Percentiles rank a stretch among this genome's conserved stretches.
Conservation (phyloP, 2,329 filamentous ascomycete species). For the Cladosporium sp. region DNA sequence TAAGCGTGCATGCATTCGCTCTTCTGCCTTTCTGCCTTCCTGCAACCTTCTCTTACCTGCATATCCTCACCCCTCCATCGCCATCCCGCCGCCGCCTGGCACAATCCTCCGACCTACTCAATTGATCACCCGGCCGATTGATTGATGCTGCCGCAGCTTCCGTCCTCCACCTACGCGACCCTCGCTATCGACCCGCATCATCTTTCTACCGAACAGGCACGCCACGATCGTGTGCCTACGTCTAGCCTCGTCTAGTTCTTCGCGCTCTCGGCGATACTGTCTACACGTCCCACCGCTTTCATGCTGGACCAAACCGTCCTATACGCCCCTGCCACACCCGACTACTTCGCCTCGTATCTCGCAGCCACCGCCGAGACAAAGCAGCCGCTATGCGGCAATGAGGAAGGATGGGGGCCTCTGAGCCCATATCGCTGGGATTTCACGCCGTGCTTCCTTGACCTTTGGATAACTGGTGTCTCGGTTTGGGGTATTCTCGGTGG, state of each 20-base stretch:
- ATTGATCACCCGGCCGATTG: background rate
- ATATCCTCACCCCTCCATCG: slow-evolving; percentile 4
- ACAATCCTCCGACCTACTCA: background rate
- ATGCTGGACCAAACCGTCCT: slow-evolving; percentile 22
- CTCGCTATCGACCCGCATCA: slow-evolving; percentile 12
- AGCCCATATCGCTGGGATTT: slow-evolving; percentile 88
- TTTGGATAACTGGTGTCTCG: slow-evolving; percentile 73
- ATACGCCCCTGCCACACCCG: slow-evolving; percentile 10
- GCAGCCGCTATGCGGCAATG: slow-evolving; percentile 82
- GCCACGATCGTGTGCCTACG: slow-evolving; percentile 2
- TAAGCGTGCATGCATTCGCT: background rate
- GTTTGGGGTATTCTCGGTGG: slow-evolving; percentile 81
- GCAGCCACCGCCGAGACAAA: slow-evolving; percentile 24
- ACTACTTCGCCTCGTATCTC: slow-evolving; percentile 33
- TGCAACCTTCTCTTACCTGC: background rate
- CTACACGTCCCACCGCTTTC: slow-evolving; percentile 10
- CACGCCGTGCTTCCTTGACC: slow-evolving; percentile 94
- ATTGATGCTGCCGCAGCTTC: slow-evolving; percentile 8
- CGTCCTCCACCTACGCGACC: background rate
- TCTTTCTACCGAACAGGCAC: background rate
- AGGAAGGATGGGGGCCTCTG: slow-evolving; percentile 92
- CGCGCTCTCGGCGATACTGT: background rate
- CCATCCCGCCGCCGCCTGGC: background rate
- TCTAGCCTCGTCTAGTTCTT: background rate
- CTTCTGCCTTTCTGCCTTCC: slow-evolving; percentile 11